Conservation (phyloP, 2,329 filamentous ascomycete species). For the Hypoxylon sp. region DNA sequence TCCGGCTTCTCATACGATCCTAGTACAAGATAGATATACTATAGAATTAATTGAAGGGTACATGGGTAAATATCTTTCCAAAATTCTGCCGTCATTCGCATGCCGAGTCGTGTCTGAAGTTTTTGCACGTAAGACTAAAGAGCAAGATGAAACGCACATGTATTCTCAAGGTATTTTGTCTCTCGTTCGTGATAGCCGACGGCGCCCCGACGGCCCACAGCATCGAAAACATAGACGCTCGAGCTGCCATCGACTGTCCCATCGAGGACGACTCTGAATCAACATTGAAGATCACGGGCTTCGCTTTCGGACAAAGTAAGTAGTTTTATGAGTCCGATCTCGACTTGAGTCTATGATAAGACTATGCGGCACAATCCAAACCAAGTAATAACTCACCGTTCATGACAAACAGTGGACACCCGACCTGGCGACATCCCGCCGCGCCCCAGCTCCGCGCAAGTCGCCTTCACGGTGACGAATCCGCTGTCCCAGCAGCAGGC, state of each 20-base stretch:
- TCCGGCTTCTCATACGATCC: background rate
- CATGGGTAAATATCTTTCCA: background rate
- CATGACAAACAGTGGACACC: background rate
- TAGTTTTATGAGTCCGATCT: background rate
- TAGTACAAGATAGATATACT: background rate
- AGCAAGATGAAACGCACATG: background rate
- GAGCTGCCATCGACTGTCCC: background rate
- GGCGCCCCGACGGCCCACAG: background rate
- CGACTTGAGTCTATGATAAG: background rate
- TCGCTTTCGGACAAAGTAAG: slow-evolving; percentile 14
- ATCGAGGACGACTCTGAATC: slow-evolving; percentile 1
- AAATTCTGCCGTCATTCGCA: background rate
- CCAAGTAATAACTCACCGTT: background rate
- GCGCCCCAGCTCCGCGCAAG: slow-evolving; percentile 11
- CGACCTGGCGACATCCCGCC: slow-evolving; percentile 24
- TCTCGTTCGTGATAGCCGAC: background rate
- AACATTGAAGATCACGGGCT: slow-evolving; percentile 1
- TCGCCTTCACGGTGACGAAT: slow-evolving; percentile 18
- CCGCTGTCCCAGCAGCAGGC: slow-evolving; percentile 8
- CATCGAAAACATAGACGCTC: background rate
- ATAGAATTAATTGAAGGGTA: background rate
- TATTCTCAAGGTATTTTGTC: background rate
- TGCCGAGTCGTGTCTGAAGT: background rate
- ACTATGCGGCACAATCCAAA: too few relatives aligned
- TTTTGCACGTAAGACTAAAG: background rate